Conservation (phyloP, 257 asterid species). For the Solanum verrucosum region DNA sequence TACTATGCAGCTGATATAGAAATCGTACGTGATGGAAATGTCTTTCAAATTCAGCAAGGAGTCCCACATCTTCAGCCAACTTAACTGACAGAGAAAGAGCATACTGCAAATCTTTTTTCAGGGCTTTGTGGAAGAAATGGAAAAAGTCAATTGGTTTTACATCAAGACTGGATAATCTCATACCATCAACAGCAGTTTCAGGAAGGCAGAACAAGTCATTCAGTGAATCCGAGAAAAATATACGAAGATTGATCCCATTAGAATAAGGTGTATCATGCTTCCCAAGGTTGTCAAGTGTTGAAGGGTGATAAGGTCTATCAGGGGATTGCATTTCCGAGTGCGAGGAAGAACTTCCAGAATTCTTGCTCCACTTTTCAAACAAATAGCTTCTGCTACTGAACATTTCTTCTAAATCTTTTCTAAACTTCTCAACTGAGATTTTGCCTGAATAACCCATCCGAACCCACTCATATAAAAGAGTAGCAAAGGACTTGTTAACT, state of each 20-base stretch:
- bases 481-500: conserved; percentile 33
- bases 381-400: conserved; percentile 49
- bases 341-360: conserved; percentile 7
- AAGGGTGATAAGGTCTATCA: neutral
- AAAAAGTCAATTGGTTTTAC: conserved; percentile 57
- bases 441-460: conserved; percentile 65
- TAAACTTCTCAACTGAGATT: conserved; percentile 43
- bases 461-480: conserved; percentile 32
- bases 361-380: conserved; percentile 32
- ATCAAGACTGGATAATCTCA: conserved; percentile 21
- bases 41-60: conserved; percentile 39
- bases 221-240: conserved; percentile 44
- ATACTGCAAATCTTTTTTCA: conserved; percentile 48
- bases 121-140: conserved; percentile 56
- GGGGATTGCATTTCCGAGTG: neutral
- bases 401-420: conserved; percentile 41
- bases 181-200: conserved; percentile 19
- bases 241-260: conserved; percentile 28
- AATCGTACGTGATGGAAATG: conserved; percentile 34
- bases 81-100: conserved; percentile 46
- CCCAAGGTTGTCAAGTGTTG: neutral
- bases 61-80: conserved; percentile 32
- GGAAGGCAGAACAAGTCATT: conserved; percentile 24
- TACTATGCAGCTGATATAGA: conserved; percentile 54
- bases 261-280: conserved; percentile 23